phyloP scores from a whole-genome alignment of 805 yeast genomes.

The Deakozyma indianensis region DNA sequence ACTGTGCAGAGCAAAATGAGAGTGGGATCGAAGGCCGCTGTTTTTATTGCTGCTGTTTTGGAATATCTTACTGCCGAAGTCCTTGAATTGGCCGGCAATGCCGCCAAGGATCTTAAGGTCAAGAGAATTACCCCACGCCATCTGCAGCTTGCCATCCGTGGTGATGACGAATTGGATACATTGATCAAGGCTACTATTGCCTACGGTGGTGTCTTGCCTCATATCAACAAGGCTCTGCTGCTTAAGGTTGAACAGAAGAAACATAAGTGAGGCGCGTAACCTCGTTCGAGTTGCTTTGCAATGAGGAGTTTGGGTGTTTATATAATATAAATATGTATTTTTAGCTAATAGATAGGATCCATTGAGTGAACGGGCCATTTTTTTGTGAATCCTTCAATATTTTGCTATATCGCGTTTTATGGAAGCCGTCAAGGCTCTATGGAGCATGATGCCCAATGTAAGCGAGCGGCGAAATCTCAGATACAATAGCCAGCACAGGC shows the following conservation, averaged over 20 bases:
- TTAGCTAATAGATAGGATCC: background rate
- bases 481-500: no score
- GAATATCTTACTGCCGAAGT: constrained; percentile 98
- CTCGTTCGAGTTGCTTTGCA: constrained; percentile 36
- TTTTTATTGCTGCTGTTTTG: constrained; percentile 89
- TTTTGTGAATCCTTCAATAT: no score
- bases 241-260: constrained; percentile 35
- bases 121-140: constrained; percentile 98
- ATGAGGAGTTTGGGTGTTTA: constrained; percentile 28
- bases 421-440: no score
- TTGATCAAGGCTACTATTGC: constrained; percentile 89
- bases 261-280: constrained; percentile 15
- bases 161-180: constrained; percentile 96
- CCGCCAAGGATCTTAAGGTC: constrained; percentile 98
- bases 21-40: constrained; percentile 98
- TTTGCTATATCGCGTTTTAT: no score
- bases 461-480: no score
- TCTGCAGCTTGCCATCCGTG: constrained; percentile 95
- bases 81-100: constrained; percentile 96
- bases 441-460: no score
- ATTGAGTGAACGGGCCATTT: no score
- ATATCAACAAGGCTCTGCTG: constrained; percentile 85
- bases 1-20: constrained; percentile 75
- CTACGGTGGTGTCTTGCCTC: constrained; percentile 98
- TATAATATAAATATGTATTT: background rate